Evolutionary conservation across 116 monocot species (phyloP), one percentile per base, ranked within the genome.

Genomic region (Zostera marina): DNA sequence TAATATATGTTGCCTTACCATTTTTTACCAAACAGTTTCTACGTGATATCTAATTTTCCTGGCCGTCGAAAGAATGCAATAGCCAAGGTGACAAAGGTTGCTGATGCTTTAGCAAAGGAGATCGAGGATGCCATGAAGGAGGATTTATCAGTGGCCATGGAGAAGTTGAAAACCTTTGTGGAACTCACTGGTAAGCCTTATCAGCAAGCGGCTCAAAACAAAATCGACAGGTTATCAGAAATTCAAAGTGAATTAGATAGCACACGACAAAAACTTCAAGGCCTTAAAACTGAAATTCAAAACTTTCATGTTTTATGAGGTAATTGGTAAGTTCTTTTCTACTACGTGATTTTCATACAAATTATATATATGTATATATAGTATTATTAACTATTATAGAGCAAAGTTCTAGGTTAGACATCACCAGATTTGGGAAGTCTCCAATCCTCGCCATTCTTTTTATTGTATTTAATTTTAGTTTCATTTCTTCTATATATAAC

Each of bases 11-110:
- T 54, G 54, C 23, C 26, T 1, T 16, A 25, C 32, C 14, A 38
- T 52, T 25, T 25, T 55, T 61, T 60, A 8, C 45, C 56, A 11
- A 19, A 15, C 54, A 94, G 94, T 51, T 74, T 74, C 15, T 60
- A 82, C 17, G 79, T 72, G 23, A 80, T 94, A 79, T 88, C 88
- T 57, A 82, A 65, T 8, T 88, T 94, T 59, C 84, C 94, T 52
- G 58, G 66, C 3, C 74, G 88, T 11, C 70, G 88, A 16, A 80
- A 67, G 43, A 73, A 69, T 53, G 79, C 94, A 54, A 64, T 77
- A 24, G 75, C 75, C 62, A 94, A 94, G 73, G 77, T 94, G 23
- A 60, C 22, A 52, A 84, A 64, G 69, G 72, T 85, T 2, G 88
- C 88, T 4, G 74, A 88, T 63, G 63, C 69, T 13, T 77, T 94